Base-by-base conservation (phyloP, 148 eudicot species). In the Vaccinium macrocarpon region DNA sequence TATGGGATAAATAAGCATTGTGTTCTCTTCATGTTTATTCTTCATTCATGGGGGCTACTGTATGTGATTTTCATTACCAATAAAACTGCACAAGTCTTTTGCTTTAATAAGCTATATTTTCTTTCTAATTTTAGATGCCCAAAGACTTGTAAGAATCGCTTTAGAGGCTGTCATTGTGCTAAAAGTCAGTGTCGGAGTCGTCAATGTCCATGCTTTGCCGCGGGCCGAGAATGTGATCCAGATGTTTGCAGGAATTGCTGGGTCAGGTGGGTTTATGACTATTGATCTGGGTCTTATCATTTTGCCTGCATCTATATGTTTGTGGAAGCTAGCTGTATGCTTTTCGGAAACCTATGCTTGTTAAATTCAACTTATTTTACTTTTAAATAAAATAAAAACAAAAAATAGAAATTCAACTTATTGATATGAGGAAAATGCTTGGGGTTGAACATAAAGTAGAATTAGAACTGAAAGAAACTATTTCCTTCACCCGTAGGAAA, bases 181-280 rank as follows among this genome's bases (percentile, higher is more conserved):
- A 97, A 97, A 90, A 95, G 98, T 88, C 98, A 97, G 88, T 97
- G 99, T 84, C 90, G 99, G 92, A 95, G 99, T 87, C 95, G 99
- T 78, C 99, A 97, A 81, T 97, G 99, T 86, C 99, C 99, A 13
- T 97, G 99, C 86, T 97, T 97, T 91, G 99, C 99, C 83, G 99
- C 98, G 19, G 97, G 91, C 79, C 90, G 99, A 86, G 99, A 97
- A 87, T 97, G 99, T 86, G 99, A 97, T 89, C 99, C 99, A 71
- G 99, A 97, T 92, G 98, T 97, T 79, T 97, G 99, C 87, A 91
- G 98, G 85, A 95, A 97, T 90, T 97, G 99, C 88, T 97, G 99
- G 99, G 95, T 97, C 82, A 85, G 99, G 99, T 97, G 85, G 91
- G 89, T 46, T 9, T 84, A 35, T 14, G 59, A 13, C 48, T 57